Base-by-base conservation (phyloP, 164 flowering plant genomes). In the Echeveria elegans region DNA sequence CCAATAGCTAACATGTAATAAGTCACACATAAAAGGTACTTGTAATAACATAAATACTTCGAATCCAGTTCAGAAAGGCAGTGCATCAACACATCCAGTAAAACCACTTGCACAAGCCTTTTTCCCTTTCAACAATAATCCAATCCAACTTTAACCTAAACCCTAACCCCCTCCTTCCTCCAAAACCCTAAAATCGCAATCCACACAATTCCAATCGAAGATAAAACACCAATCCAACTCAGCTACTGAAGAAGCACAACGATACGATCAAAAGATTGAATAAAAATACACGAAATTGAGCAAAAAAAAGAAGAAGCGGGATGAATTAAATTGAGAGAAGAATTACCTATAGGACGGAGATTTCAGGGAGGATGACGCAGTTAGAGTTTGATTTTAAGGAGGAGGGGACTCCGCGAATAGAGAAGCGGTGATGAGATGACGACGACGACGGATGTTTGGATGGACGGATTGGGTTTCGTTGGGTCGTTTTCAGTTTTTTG, bases 41-140 rank as follows among this genome's bases (percentile, higher is more conserved):
- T 36, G 6, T 36, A 36, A 36, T 5, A 5, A 36, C 38, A n/a
- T 36, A 23, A 52, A 52, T 52, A 52, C 58, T 52, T 2, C 21
- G 58, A 52, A 52, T 52, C 58, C 58, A 23, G 21, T 7, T 23
- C 21, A 52, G 52, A 52, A 52, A 52, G 28, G 7, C 23, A 28
- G 29, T 10, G 52, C 52, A 47, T 14, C 52, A 16, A 48, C n/a
- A 18, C 1, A 36, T 10, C 38, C 58, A 52, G 58, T n/a, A n/a
- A n/a, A n/a, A n/a, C 58, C 58, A 52, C 58, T 52, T 21, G 58
- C 58, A 23, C 10, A 52, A 52, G 7, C 58, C 58, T 52, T 52
- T 7, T 52, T 19, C 38, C 38, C 38, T 36, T 6, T 36, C 38
- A 36, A 36, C 48, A n/a, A 52, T 8, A 52, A 52, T 19, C 21